Base-by-base conservation (phyloP, 2,329 filamentous ascomycete species). In the Alternaria triticina region DNA sequence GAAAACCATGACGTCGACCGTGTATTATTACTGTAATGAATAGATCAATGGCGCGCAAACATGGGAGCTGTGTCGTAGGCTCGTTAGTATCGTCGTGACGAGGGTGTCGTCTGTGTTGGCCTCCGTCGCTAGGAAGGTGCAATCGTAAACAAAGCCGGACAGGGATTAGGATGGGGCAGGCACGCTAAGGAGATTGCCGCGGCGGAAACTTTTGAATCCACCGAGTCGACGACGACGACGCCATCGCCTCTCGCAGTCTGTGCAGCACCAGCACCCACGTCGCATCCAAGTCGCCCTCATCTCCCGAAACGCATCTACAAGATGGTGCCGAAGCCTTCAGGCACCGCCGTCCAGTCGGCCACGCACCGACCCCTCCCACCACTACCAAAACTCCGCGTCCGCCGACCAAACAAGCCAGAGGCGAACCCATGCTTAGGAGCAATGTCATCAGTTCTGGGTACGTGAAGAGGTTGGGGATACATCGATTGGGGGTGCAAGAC, bases 401-500 rank as follows among this genome's bases (percentile, higher is more conserved):
- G 87, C 69, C 84, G 86, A 70, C 89, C 90, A 54, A 89, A 91
- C 72, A 83, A 86, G 70, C 81, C 86, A 67, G 85, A 89, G 72
- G 80, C 82, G 66, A 91, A 90, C 76, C 87, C 89, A 57, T 92
- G 90, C 74, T 77, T 90, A 54, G 85, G 86, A 15, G 82, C 89
- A 47, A 91, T 92, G 90, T 86, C 85, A 54, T 86, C 87, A 56
- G 87, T 91, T 72, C 79, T 91, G 73, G 88, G 89, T 91, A 86
- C 55, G 69, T 23, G 20, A 25, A 13, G 45, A 50, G 12, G 13
- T 7, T n/a, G 28, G n/a, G 47, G 13, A 25, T 33, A 36, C 15
- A 54, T 36, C 43, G 23, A 45, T 12, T 27, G 12, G 43, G 12
- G 12, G 17, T 10, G 36, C 15, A 27, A 8, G 10, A 23, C 40